phyloP scores from a whole-genome alignment of 2,329 filamentous ascomycete species.

The Cucurbitaria berberidis region DNA sequence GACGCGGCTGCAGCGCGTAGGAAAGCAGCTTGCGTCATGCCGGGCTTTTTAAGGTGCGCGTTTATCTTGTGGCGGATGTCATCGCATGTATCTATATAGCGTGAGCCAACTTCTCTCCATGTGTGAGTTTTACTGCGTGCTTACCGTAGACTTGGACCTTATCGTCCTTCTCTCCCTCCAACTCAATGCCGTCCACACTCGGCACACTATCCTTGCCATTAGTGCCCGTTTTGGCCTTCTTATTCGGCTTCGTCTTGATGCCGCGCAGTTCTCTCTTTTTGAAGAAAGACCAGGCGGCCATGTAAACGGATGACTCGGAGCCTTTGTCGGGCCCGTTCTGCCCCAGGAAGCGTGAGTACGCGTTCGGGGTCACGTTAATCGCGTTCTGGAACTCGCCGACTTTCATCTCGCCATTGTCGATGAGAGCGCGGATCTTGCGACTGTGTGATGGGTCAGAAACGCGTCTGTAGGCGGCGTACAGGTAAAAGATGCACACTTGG shows the following conservation, averaged over 20 bases:
- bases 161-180: conserved; percentile 57
- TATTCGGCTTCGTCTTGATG: conserved; percentile 39
- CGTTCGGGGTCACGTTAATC: conserved; percentile 45
- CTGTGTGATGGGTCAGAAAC: conserved; percentile 3
- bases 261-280: conserved; percentile 59
- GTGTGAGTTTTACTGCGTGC: not conserved
- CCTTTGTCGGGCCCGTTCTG: conserved; percentile 52
- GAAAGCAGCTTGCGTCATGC: conserved; percentile 61
- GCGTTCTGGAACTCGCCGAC: conserved; percentile 51
- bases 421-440: conserved; percentile 51
- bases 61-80: conserved; percentile 64
- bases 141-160: conserved; percentile 57
- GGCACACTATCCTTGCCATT: conserved; percentile 20
- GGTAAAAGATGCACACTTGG: too few relatives aligned
- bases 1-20: conserved; percentile 56
- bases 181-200: conserved; percentile 47
- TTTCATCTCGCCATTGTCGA: conserved; percentile 55
- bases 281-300: conserved; percentile 51
- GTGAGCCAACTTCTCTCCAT: not conserved
- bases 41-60: conserved; percentile 55
- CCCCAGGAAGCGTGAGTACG: conserved; percentile 58
- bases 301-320: conserved; percentile 34
- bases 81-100: conserved; percentile 58
- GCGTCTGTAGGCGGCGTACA: not conserved
- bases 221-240: conserved; percentile 3